Evolutionary conservation across 108 stramenopile genomes (phyloP).

Genomic region (Cyclostephanos invisitatus): DNA sequence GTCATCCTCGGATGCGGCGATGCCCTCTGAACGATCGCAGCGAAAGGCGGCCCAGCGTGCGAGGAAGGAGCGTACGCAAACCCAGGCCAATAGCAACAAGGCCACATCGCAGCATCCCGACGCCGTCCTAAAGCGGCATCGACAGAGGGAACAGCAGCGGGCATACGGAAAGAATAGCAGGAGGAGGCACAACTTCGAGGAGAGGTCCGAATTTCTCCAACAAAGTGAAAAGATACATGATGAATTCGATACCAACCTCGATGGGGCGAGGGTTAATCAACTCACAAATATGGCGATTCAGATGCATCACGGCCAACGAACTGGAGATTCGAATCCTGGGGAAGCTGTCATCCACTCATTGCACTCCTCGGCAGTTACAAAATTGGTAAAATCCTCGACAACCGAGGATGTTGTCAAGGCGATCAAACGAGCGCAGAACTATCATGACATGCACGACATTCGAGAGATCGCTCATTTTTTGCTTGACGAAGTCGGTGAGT

Average conservation of each 20-base stretch:
- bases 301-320: neutral
- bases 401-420: conserved; percentile 74
- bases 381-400: conserved; percentile 56
- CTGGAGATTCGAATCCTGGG: neutral
- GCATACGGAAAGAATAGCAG: conserved; percentile 3
- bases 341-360: conserved; percentile 20
- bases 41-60: conserved; percentile 46
- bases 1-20: neutral
- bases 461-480: conserved; percentile 71
- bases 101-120: conserved; percentile 37
- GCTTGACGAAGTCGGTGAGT: conserved; percentile 64
- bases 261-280: conserved; percentile 22
- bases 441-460: conserved; percentile 71
- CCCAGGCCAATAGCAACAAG: conserved; percentile 10
- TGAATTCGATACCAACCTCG: conserved; percentile 15
- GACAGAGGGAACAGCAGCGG: conserved; percentile 9
- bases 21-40: conserved; percentile 26
- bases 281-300: conserved; percentile 6
- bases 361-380: conserved; percentile 55
- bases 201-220: conserved; percentile 12
- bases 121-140: conserved; percentile 34
- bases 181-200: conserved; percentile 33
- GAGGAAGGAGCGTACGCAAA: conserved; percentile 20
- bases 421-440: conserved; percentile 78
- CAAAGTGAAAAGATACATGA: conserved; percentile 17